Conservation (phyloP, 768 basidiomycete species). For the Inosperma sp. region DNA sequence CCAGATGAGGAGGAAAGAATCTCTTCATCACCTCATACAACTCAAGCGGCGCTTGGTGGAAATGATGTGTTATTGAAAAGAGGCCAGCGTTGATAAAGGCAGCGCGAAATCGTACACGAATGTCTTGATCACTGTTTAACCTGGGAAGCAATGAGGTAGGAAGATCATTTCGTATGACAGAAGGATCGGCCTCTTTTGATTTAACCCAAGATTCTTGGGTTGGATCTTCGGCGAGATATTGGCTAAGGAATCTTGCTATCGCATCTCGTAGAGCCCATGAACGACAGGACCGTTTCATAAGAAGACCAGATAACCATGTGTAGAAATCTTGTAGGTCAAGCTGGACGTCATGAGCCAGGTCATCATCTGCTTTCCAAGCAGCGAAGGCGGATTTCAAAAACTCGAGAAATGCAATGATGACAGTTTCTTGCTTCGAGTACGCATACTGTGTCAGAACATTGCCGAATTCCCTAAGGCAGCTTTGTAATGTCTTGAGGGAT, state of each 20-base stretch:
- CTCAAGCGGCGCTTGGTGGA: conserved; percentile 25
- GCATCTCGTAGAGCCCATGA: conserved; percentile 69
- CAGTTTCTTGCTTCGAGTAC: conserved; percentile 47
- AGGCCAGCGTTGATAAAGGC: conserved; percentile 56
- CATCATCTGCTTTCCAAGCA: conserved; percentile 46
- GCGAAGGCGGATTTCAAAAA: conserved; percentile 61
- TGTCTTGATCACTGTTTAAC: conserved; percentile 66
- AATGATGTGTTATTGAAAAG: conserved; percentile 46
- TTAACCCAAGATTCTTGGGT: conserved; percentile 47
- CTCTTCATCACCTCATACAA: conserved; percentile 48
- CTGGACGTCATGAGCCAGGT: conserved; percentile 33
- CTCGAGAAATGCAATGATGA: conserved; percentile 52
- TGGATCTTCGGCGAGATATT: conserved; percentile 59
- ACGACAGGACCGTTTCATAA: conserved; percentile 38
- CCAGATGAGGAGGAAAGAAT: conserved; percentile 41
- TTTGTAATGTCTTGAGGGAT: conserved; percentile 44
- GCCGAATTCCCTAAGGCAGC: conserved; percentile 51
- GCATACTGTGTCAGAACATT: conserved; percentile 50
- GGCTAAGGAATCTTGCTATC: conserved; percentile 60
- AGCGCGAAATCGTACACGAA: conserved; percentile 77
- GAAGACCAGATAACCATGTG: conserved; percentile 47
- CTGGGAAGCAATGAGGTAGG: conserved; percentile 48
- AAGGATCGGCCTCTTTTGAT: conserved; percentile 22
- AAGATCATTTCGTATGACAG: conserved; percentile 17
- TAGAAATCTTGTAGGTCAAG: conserved; percentile 47